Evolutionary conservation across 1,139 yeast species (phyloP).

Genomic region (Chernovozyma sophiae-reginae): DNA sequence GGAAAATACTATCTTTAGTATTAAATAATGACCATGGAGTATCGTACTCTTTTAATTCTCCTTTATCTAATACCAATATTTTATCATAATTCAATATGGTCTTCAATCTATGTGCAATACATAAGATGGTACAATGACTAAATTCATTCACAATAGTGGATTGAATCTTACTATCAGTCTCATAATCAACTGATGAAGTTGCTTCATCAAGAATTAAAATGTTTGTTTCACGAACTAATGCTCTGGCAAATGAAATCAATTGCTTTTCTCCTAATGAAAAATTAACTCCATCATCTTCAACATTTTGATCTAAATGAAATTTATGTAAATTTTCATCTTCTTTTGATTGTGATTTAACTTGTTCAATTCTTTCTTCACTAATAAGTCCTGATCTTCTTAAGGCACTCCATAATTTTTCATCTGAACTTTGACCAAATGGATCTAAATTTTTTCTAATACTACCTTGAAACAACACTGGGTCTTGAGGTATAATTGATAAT

Average conservation of each 20-base stretch:
- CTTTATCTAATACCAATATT: constrained; percentile 33
- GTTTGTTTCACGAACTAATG: constrained; percentile 35
- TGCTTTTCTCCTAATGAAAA: constrained; percentile 42
- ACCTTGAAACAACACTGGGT: constrained; percentile 69
- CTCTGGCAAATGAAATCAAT: constrained; percentile 39
- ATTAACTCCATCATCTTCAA: constrained; percentile 38
- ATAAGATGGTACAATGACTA: constrained; percentile 33
- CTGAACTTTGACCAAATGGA: constrained; percentile 47
- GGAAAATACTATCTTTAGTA: constrained; percentile 24
- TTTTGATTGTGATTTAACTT: constrained; percentile 9
- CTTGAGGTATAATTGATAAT: constrained; percentile 74
- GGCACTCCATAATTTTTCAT: constrained; percentile 31
- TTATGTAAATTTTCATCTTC: constrained; percentile 16
- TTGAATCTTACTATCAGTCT: constrained; percentile 40
- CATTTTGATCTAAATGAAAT: constrained; percentile 32
- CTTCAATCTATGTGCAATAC: constrained; percentile 41
- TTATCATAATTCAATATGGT: constrained; percentile 36
- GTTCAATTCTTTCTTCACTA: constrained; percentile 11
- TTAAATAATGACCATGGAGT: constrained; percentile 23
- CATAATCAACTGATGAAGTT: constrained; percentile 41
- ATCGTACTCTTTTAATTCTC: constrained; percentile 22
- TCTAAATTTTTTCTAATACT: constrained; percentile 63
- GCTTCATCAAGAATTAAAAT: constrained; percentile 41
- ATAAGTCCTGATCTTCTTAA: constrained; percentile 31
- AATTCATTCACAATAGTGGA: constrained; percentile 31